Evolutionary conservation across 805 yeast genomes (phyloP), one percentile per base, ranked within the genome.

Genomic region (Candida loeiensis): DNA sequence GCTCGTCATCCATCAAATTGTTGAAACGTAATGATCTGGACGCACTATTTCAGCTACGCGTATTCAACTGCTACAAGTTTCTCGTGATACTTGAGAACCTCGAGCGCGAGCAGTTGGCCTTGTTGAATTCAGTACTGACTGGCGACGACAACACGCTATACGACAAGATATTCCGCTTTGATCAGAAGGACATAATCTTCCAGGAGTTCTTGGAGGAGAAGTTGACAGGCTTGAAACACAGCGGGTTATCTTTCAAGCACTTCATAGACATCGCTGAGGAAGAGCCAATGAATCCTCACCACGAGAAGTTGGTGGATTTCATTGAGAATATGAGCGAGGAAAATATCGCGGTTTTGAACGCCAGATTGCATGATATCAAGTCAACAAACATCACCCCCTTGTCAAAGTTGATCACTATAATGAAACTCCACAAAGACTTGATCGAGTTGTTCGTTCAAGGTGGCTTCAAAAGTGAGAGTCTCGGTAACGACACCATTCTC

Each of bases 51-150:
- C 74, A 69, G 45, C 54, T 68, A 31, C 50, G 73, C 11, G 58
- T 69, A 3, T 69, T 69, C 53, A 66, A 67, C 39, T 64, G 53
- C 47, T 68, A 66, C 52, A 69, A 69, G 46, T 62, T 66, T 43
- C 45, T 64, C 25, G 51, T 59, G n/a, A 57, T 66, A 4, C 45
- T 53, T 21, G 58, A 62, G 37, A 40, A 64, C 20, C 55, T 66
- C 16, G 71, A 67, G 36, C 44, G 47, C 32, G 68, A 71, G 5
- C 68, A 58, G 39, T 36, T 34, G n/a, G 48, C 50, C 19, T 44
- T 69, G 19, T 64, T 66, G 46, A 40, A 51, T 12, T 51, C 65
- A 4, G 33, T 18, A 6, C 36, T 46, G 32, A 45, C 40, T 27
- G 62, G 58, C 15, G 69, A 63, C 29, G 57, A 58, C 19, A 52